Conservation (phyloP, 352 stramenopile genomes). For the Phytophthora cryptogea region DNA sequence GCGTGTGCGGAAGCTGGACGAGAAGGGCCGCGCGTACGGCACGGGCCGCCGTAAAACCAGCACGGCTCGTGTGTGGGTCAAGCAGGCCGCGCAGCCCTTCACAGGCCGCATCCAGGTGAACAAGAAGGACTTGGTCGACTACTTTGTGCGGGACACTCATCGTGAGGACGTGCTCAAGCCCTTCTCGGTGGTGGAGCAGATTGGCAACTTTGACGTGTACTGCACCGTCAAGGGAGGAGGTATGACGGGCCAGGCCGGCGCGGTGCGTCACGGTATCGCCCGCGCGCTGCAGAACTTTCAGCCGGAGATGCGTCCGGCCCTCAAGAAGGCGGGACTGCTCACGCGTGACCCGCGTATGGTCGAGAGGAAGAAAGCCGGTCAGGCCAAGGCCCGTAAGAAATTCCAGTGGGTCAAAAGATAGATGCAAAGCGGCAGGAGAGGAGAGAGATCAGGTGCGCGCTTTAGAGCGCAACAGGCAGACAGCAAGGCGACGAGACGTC, state of each 20-base stretch:
- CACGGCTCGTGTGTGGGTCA: constrained; percentile 94
- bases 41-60: constrained; percentile 95
- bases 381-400: constrained; percentile 96
- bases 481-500: constrained; percentile 12
- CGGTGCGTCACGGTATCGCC: constrained; percentile 93
- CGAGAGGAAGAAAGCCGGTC: constrained; percentile 96
- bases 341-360: constrained; percentile 96
- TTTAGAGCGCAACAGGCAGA: constrained; percentile 13
- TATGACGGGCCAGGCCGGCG: constrained; percentile 92
- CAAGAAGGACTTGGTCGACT: constrained; percentile 93
- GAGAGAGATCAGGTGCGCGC: constrained; percentile 8
- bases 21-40: constrained; percentile 85
- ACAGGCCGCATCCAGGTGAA: constrained; percentile 93
- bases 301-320: constrained; percentile 86
- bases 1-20: constrained; percentile 73
- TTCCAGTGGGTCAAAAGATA: constrained; percentile 99
- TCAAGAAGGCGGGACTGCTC: constrained; percentile 94
- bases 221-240: constrained; percentile 93
- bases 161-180: constrained; percentile 89
- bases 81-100: constrained; percentile 74
- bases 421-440: constrained; percentile 32
- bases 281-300: constrained; percentile 95
- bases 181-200: constrained; percentile 70
- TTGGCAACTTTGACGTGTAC: constrained; percentile 92
- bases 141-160: constrained; percentile 92